Evolutionary conservation across 2,329 filamentous ascomycete species (phyloP).

Genomic region (Fusarium sp.): DNA sequence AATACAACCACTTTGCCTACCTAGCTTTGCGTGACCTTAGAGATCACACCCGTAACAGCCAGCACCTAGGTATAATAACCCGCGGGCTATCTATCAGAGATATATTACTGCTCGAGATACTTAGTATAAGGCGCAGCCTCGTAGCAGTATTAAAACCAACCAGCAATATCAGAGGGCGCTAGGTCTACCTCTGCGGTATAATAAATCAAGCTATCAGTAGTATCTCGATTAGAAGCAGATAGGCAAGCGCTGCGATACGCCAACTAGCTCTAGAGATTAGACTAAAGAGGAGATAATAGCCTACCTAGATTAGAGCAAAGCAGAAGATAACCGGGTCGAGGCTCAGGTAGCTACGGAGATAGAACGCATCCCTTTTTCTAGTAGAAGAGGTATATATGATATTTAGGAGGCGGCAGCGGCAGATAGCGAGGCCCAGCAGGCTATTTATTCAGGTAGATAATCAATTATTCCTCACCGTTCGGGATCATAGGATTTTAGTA

Average conservation of each 20-base stretch:
- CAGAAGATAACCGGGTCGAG: neutral
- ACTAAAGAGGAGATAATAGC: neutral
- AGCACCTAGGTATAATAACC: too few relatives aligned
- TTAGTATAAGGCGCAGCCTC: neutral
- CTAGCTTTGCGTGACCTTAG: too few relatives aligned
- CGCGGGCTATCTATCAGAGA: too few relatives aligned
- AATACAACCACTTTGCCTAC: too few relatives aligned
- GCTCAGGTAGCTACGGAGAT: neutral
- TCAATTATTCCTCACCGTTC: too few relatives aligned
- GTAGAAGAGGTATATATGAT: too few relatives aligned
- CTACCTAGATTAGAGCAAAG: neutral
- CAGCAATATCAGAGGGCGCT: neutral
- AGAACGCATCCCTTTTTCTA: neutral
- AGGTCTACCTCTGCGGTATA: neutral
- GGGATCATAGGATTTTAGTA: too few relatives aligned
- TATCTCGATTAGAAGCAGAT: conserved; percentile 1
- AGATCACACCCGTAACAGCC: too few relatives aligned
- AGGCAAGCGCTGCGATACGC: neutral
- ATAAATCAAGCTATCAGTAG: neutral
- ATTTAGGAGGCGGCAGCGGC: too few relatives aligned
- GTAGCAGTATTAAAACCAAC: conserved; percentile 5
- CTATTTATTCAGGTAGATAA: too few relatives aligned
- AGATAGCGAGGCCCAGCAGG: too few relatives aligned
- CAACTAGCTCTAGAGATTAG: neutral
- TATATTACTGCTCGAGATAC: neutral